phyloP scores from a whole-genome alignment of 2,329 filamentous ascomycete species.

The Trichoderma lentiforme region DNA sequence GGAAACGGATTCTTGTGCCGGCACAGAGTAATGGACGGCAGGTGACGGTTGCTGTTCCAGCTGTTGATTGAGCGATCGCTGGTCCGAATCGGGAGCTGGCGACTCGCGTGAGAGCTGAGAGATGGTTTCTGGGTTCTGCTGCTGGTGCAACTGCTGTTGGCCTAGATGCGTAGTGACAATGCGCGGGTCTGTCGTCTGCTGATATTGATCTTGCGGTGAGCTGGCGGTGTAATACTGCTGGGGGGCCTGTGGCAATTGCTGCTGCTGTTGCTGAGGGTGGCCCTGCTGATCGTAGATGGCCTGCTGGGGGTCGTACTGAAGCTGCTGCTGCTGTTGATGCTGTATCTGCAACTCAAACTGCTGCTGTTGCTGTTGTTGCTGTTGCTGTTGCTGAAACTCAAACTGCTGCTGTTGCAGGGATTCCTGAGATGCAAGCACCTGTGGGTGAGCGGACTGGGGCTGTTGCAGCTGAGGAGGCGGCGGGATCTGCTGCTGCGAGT shows the following conservation, averaged over 20 bases:
- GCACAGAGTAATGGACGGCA: constrained; percentile 37
- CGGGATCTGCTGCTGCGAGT: constrained; percentile 21
- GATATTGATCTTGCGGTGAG: constrained; percentile 27
- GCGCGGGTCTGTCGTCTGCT: constrained; percentile 37
- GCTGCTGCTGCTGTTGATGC: constrained; percentile 23
- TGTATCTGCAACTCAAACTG: constrained; percentile 26
- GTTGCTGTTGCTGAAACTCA: constrained; percentile 32
- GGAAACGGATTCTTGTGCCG: constrained; percentile 35
- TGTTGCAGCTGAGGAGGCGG: constrained; percentile 27
- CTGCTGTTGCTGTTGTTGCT: constrained; percentile 27
- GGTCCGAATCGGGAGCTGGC: constrained; percentile 49
- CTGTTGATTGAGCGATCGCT: constrained; percentile 39
- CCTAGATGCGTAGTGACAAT: constrained; percentile 36
- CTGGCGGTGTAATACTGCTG: constrained; percentile 24
- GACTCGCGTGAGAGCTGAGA: constrained; percentile 64
- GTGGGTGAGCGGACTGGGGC: constrained; percentile 19
- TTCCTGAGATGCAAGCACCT: constrained; percentile 19
- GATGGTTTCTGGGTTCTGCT: constrained; percentile 55
- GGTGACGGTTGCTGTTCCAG: constrained; percentile 42
- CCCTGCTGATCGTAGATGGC: constrained; percentile 38
- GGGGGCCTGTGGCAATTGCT: constrained; percentile 13
- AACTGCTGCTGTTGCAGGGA: constrained; percentile 30
- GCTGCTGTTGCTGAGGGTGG: constrained; percentile 21
- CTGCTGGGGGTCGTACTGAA: constrained; percentile 32
- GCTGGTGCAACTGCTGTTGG: constrained; percentile 28